Percentiles rank a stretch among this genome's conserved stretches.
Evolutionary conservation across 2,329 filamentous ascomycete species (phyloP).

Genomic region (Pseudogymnoascus sp.): DNA sequence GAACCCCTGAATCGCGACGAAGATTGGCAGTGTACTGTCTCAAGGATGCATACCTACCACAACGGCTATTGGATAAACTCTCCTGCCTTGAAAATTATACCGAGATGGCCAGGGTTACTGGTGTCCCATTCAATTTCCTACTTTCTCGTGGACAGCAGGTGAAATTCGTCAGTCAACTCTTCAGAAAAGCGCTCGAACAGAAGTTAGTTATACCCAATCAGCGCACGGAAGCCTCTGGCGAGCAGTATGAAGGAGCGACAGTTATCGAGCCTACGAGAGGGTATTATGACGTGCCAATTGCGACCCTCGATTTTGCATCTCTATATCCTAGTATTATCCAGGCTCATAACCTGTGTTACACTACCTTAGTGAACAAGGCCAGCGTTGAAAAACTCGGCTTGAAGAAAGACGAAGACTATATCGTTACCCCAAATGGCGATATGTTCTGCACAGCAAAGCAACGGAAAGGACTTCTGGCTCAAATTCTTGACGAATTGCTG

Average conservation of each 20-base stretch:
- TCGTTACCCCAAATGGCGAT: constrained; percentile 89
- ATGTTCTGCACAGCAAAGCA: constrained; percentile 83
- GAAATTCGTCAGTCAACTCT: constrained; percentile 95
- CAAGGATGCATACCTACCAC: constrained; percentile 93
- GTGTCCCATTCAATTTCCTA: constrained; percentile 92
- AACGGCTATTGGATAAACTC: constrained; percentile 91
- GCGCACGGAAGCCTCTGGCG: constrained; percentile 59
- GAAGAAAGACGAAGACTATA: constrained; percentile 88
- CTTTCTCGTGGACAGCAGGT: constrained; percentile 90
- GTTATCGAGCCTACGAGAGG: constrained; percentile 92
- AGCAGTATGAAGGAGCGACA: constrained; percentile 95
- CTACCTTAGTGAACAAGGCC: constrained; percentile 74
- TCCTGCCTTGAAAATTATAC: constrained; percentile 99
- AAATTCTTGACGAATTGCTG: constrained; percentile 91
- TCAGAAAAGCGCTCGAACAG: constrained; percentile 88
- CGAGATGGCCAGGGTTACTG: constrained; percentile 98
- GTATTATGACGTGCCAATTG: constrained; percentile 91
- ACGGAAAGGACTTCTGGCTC: constrained; percentile 82
- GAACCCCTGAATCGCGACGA: constrained; percentile 83
- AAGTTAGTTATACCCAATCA: constrained; percentile 90
- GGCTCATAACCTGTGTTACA: constrained; percentile 97
- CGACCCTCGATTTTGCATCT: constrained; percentile 96
- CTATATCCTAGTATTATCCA: constrained; percentile 99
- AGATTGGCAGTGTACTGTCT: constrained; percentile 91
- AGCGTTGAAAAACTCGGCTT: constrained; percentile 68